Base-by-base conservation (phyloP, 306 rosid species). In the Potentilla sterilis region DNA sequence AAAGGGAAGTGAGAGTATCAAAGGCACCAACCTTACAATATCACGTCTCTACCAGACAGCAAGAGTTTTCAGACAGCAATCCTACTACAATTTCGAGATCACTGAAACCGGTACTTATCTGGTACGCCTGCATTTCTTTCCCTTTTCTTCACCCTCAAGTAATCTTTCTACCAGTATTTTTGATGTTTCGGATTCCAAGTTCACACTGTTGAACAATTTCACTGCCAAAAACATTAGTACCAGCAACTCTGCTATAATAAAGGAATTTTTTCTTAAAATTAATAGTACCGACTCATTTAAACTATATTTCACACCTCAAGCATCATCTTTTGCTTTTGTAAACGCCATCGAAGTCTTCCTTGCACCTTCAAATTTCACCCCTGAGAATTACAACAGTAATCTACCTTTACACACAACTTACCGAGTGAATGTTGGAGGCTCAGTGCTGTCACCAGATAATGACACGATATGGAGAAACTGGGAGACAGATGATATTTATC, bases 311-410 rank as follows among this genome's bases (percentile, higher is more conserved):
- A 38, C 68, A 2, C 88, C 88, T 42, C 65, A 44, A 41, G 76
- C 10, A 22, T 73, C 87, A 9, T 86, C 87, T 21, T 63, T 86
- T 67, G 92, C 92, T 0, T 84, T 76, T 76, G 73, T 82, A 2
- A 88, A 86, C 68, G 92, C 90, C 57, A 84, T 86, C 12, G 90
- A 88, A 80, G 70, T 86, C 41, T 84, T 88, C 71, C 82, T 67
- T 32, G 75, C 82, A 41, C 83, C 83, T 42, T 22, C 57, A 1
- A 22, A 42, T 35, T 78, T 78, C 78, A 65, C 10, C 67, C 22
- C 12, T 7, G 12, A 40, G 35, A 18, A 9, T 13, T 65, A 48
- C 59, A 9, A 0, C 11, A 66, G 71, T 35, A 46, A 51, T 35
- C 19, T 14, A 11, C 67, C 83, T 66, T 11, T 22, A 62, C 61